Base-by-base conservation (phyloP, 257 asterid species). In the Marsdenia floribunda region DNA sequence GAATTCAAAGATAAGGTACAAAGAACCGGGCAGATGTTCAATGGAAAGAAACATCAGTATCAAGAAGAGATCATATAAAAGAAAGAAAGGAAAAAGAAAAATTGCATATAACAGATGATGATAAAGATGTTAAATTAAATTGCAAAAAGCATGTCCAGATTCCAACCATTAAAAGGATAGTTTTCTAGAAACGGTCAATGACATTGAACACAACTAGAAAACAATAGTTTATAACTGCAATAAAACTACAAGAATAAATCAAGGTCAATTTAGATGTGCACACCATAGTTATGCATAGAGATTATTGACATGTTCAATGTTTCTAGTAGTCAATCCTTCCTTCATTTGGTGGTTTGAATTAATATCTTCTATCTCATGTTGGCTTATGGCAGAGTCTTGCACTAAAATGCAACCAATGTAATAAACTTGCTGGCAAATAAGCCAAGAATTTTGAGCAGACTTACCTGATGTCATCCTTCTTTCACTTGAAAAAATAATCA, bases 391-490 rank as follows among this genome's bases (percentile, higher is more conserved):
- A 50, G 38, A 21, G 24, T 57, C 57, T 12, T 38, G 53, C 22
- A 38, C 0, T 33, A 72, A 57, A 35, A 57, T 22, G 29, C 35
- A 35, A 22, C 16, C 15, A 72, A 42, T 19, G 7, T 33, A 19
- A 0, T 8, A 58, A 46, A 29, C 19, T 29, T n/a, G 66, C 65
- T 33, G 24, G 65, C 12, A 35, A 57, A 37, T 21, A 71, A 46
- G 10, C 33, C 21, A 44, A 7, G 24, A 74, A 59, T 35, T 37
- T 22, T 73, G 60, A 66, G 29, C 37, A 24, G 55, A 55, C 75
- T 72, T 67, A 44, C 71, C 73, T n/a, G 63, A 75, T 24, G 50
- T 70, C 73, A 61, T 72, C 69, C 60, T 68, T 71, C 72, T 71
- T 79, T 44, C 49, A 73, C 74, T 49, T 49, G 11, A 54, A 53